A percentile compares a stretch with the other conserved stretches of the same genome.
Evolutionary conservation across 31 red algal species (phyloP).

Genomic region (Pterothamnion heteromorphum): DNA sequence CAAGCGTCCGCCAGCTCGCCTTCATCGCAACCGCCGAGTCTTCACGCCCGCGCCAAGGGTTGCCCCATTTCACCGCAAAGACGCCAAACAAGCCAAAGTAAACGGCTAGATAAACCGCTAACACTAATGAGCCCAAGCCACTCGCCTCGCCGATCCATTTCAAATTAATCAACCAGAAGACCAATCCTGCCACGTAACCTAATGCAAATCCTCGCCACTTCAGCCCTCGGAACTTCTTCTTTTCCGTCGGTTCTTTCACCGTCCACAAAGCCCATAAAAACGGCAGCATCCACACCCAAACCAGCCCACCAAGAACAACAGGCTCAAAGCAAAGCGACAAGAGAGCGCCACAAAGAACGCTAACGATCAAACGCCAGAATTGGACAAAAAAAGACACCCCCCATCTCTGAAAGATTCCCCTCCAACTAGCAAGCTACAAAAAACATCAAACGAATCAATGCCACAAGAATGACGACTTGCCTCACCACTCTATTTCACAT

Average conservation of each 20-base stretch:
- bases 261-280: neutral
- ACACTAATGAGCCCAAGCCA: neutral
- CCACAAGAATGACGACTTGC: too few species aligned
- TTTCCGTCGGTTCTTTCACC: neutral
- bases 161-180: neutral
- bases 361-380: neutral
- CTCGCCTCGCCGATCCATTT: neutral
- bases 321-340: neutral
- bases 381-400: too few species aligned
- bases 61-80: neutral
- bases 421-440: too few species aligned
- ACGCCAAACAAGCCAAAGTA: neutral
- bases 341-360: neutral
- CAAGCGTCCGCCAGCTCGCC: neutral
- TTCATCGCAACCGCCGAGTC: neutral
- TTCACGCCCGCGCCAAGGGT: neutral
- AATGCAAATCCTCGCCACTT: neutral
- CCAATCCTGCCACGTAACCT: neutral
- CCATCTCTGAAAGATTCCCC: too few species aligned
- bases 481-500: too few species aligned
- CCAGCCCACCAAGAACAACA: neutral
- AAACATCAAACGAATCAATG: too few species aligned
- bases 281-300: neutral
- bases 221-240: neutral
- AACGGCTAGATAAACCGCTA: neutral